phyloP scores from a whole-genome alignment of 1,139 yeast species.

The Geotrichum europaeum region DNA sequence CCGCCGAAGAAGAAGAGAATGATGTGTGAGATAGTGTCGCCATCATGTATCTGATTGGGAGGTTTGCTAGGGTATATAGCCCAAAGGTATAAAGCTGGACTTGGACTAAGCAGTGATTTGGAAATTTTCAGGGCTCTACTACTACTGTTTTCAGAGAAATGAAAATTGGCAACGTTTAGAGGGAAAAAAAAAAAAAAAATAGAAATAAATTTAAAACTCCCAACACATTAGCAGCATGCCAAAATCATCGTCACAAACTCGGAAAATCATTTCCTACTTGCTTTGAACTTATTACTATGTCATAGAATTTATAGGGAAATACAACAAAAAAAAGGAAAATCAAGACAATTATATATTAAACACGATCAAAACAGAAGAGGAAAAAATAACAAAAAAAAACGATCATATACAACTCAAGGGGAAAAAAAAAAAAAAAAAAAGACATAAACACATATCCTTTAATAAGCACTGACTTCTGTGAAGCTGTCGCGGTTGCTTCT shows the following conservation, averaged over 20 bases:
- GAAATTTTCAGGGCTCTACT: no score
- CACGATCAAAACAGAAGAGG: not conserved
- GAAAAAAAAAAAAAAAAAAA: not conserved
- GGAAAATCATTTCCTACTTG: no score
- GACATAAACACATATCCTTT: slow-evolving; percentile 8
- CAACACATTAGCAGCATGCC: no score
- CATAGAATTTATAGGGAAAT: not conserved
- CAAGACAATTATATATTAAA: not conserved
- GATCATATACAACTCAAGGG: not conserved
- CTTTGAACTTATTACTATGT: no score
- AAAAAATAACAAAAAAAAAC: not conserved
- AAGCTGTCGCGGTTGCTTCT: slow-evolving; percentile 27
- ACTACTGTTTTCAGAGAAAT: no score
- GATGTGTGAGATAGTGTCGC: not conserved
- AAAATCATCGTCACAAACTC: no score
- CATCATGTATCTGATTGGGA: not conserved
- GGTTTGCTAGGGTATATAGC: no score
- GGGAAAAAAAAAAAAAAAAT: no score
- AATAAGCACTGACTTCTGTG: slow-evolving; percentile 31
- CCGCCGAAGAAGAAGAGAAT: not conserved
- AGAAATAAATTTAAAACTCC: no score
- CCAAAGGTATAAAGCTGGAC: no score
- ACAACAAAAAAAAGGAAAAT: not conserved
- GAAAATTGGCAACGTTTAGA: no score
- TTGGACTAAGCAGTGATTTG: no score